phyloP scores from a whole-genome alignment of 2,329 filamentous ascomycete genomes.

The Cercospora janseana region DNA sequence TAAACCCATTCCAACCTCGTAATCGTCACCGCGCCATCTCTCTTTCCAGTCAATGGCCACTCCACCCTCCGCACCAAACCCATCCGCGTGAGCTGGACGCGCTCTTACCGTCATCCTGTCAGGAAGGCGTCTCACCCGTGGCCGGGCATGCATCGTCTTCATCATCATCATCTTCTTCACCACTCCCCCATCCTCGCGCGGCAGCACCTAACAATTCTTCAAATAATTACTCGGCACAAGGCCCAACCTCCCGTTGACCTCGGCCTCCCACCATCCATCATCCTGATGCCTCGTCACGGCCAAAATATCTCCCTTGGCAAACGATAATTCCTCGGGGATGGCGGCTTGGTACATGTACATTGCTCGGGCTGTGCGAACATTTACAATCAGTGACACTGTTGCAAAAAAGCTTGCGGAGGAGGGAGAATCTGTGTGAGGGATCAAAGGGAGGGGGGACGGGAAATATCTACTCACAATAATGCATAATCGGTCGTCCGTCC shows the following conservation, averaged over 20 bases:
- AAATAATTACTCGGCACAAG: slow-evolving; percentile 68
- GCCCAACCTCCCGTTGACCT: slow-evolving; percentile 69
- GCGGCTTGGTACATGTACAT: slow-evolving; percentile 92
- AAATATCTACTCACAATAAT: slow-evolving; percentile 85
- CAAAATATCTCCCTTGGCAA: slow-evolving; percentile 86
- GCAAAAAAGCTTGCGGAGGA: too few species aligned
- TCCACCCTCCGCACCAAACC: too few species aligned
- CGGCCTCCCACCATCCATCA: slow-evolving; percentile 99
- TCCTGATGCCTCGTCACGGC: slow-evolving; percentile 89
- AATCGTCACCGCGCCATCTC: slow-evolving; percentile 1
- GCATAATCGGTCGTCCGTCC: slow-evolving; percentile 82
- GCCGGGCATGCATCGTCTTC: not conserved
- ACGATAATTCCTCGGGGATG: slow-evolving; percentile 91
- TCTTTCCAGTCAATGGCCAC: too few species aligned
- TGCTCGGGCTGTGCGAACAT: slow-evolving; percentile 63
- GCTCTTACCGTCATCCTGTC: too few species aligned
- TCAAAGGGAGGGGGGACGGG: too few species aligned
- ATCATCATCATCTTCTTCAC: not conserved
- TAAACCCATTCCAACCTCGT: not conserved
- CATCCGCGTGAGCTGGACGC: too few species aligned
- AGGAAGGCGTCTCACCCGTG: too few species aligned
- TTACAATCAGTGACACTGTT: not conserved
- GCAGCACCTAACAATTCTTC: slow-evolving; percentile 53
- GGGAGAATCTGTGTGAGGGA: too few species aligned
- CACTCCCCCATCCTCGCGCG: not conserved